Percentiles rank a stretch among this genome's conserved stretches.
Conservation (phyloP, 2,329 filamentous ascomycete genomes). For the Tricladium varicosporioides region DNA sequence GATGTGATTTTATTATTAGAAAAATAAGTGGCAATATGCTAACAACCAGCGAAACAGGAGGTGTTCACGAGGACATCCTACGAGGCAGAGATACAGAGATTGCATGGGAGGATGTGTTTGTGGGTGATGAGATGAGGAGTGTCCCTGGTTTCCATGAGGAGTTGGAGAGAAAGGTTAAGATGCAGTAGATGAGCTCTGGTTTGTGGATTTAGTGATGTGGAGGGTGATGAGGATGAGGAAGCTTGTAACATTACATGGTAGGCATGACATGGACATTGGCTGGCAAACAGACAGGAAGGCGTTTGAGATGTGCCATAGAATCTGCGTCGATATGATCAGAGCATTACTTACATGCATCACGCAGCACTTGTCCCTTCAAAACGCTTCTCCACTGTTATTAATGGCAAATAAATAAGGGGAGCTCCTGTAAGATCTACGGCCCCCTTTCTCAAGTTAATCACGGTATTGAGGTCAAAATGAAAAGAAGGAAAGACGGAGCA, state of each 20-base stretch:
- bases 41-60: conserved; percentile 30
- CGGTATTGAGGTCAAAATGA: too few species aligned
- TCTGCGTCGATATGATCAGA: not conserved
- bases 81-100: conserved; percentile 73
- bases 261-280: not conserved
- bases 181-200: conserved; percentile 42
- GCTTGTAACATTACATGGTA: not conserved
- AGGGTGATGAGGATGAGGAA: not conserved
- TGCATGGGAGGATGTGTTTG: conserved; percentile 92
- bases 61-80: conserved; percentile 87
- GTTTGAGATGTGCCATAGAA: not conserved
- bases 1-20: not conserved
- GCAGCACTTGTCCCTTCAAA: too few species aligned
- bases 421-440: too few species aligned
- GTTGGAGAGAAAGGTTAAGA: conserved; percentile 90
- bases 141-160: conserved; percentile 80
- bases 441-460: too few species aligned
- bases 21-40: not conserved
- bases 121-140: conserved; percentile 70
- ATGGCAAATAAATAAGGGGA: too few species aligned
- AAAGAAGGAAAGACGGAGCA: too few species aligned
- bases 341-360: conserved; percentile 23
- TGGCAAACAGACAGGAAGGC: not conserved
- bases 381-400: too few species aligned
- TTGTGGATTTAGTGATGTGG: not conserved